These are phyloP conservation scores for Lipomyces anomalus DNA, from an alignment of 805 yeast genomes.

Conservation along the genomic window DNA sequence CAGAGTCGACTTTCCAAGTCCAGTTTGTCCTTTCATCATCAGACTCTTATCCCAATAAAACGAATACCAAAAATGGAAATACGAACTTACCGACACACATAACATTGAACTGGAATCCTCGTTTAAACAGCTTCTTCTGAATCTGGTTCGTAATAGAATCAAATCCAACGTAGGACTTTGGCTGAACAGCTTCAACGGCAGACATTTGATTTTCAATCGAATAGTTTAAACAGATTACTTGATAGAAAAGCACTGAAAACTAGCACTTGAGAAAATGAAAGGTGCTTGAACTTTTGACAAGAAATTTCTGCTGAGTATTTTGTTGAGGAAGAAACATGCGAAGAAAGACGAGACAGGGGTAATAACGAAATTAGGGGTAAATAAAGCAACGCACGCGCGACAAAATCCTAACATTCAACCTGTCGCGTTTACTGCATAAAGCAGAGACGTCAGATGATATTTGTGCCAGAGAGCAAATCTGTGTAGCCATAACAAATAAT, in stretches of 20 bases:
- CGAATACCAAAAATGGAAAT: not conserved
- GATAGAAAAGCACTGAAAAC: not conserved
- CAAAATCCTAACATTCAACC: no score
- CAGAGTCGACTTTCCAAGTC: conserved; percentile 89
- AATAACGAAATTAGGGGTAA: no score
- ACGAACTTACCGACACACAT: conserved; percentile 68
- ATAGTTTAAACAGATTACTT: not conserved
- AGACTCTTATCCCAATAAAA: not conserved
- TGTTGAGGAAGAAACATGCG: no score
- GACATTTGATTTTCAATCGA: conserved; percentile 5
- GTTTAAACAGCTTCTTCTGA: conserved; percentile 81
- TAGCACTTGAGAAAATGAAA: conserved; percentile 1
- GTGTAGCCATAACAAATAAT: no score
- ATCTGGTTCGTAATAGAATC: conserved; percentile 95
- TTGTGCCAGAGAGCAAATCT: no score
- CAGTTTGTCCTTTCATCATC: conserved; percentile 48
- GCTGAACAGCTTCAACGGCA: conserved; percentile 39
- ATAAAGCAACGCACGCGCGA: no score
- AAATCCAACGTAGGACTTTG: conserved; percentile 84
- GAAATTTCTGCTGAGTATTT: no score
- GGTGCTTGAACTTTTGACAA: not conserved
- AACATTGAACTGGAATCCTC: conserved; percentile 90
- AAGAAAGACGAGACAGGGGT: no score
- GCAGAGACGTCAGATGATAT: no score
- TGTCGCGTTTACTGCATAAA: no score